Evolutionary conservation across 495 filamentous ascomycete species (phyloP), one percentile per base, ranked within the genome.

Genomic region (Penicillium atrosanguineum): DNA sequence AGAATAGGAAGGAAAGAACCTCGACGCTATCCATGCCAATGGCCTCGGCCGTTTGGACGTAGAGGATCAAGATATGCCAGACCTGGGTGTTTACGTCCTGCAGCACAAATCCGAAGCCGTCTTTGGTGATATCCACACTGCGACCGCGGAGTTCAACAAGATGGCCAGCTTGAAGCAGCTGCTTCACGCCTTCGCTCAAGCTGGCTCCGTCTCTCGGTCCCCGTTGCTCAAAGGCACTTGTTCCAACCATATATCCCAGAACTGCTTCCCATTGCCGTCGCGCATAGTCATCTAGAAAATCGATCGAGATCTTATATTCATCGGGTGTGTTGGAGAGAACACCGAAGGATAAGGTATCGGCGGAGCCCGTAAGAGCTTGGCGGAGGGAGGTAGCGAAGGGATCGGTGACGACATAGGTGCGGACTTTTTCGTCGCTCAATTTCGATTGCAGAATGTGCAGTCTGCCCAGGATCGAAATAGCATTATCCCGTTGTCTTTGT

Each of bases 71-170:
- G 21, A 98, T 80, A 25, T 89, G 89, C 94, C 94, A 98, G 41
- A 98, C 91, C 68, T 98, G 94, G 5, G 91, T 89, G 64, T 96
- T 97, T 53, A 91, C 84, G 61, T 96, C 94, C 62, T 97, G 94
- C 0, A 98, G 75, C 9, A 98, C 79, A 57, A 98, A 98, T 1
- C 89, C 88, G 63, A 98, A 98, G 6, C 94, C 94, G 16, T 87
- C 82, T 65, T 96, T 83, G 1, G 95, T 97, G 55, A 98, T 98
- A 3, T 78, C 80, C 18, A 81, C 76, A 36, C 74, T 79, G 15
- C 76, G 73, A 29, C 77, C 79, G 34, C 76, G 74, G 12, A 80
- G 74, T 60, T 89, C 85, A 26, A 98, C 91, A 25, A 97, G 76
- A n/a, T 85, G 79, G 0, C 94, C 91, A 1, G 80, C 77, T 56